Conservation (phyloP, 2,329 filamentous ascomycete genomes). For the Aureobasidium namibiae region DNA sequence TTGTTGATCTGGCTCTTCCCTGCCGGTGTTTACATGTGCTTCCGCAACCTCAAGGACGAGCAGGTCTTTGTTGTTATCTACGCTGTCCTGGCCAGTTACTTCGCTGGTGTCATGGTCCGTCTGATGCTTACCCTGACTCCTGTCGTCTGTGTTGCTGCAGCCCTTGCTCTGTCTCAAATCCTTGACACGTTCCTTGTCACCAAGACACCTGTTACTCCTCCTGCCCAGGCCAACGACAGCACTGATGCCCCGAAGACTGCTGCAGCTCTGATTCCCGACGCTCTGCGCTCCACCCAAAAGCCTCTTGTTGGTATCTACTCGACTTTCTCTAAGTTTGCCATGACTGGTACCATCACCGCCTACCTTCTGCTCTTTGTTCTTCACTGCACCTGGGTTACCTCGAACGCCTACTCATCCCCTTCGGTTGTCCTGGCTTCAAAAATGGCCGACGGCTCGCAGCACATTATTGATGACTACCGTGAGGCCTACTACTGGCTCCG, state of each 20-base stretch:
- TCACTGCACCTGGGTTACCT: constrained; percentile 99
- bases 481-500: constrained; percentile 99
- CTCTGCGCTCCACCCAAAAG: constrained; percentile 61
- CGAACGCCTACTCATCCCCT: constrained; percentile 96
- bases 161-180: constrained; percentile 78
- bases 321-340: constrained; percentile 66
- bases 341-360: constrained; percentile 62
- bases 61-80: constrained; percentile 98
- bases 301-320: constrained; percentile 80
- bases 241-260: constrained; percentile 43
- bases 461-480: constrained; percentile 98
- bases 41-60: constrained; percentile 86
- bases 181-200: constrained; percentile 75
- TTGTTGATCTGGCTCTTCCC: constrained; percentile 99
- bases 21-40: constrained; percentile 96
- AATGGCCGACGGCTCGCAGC: constrained; percentile 88
- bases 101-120: constrained; percentile 98
- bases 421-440: constrained; percentile 91
- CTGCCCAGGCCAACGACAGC: constrained; percentile 36
- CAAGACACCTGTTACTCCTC: constrained; percentile 48
- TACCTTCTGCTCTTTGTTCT: constrained; percentile 91
- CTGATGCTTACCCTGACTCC: constrained; percentile 96
- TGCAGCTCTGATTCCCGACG: constrained; percentile 44
- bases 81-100: constrained; percentile 93
- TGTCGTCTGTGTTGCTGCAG: constrained; percentile 89